These are phyloP conservation scores for Hyaloperonospora brassicae DNA, from an alignment of 352 stramenopile genomes.

Conservation along the genomic window DNA sequence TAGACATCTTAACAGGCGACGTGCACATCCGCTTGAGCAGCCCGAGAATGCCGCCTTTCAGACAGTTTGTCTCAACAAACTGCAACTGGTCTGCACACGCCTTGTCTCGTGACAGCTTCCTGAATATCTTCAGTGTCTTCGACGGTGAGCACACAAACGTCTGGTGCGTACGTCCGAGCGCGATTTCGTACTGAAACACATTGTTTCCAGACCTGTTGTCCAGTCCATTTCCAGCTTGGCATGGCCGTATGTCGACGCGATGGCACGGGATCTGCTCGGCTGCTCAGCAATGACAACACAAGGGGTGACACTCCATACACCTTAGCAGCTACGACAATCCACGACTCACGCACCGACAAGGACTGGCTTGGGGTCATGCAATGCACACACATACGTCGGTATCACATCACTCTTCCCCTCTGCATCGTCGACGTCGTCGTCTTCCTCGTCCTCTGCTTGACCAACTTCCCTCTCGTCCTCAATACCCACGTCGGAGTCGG, in stretches of 20 bases:
- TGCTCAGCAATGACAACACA: slow-evolving; percentile 17
- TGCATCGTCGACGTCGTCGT: no score
- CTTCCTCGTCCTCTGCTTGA: no score
- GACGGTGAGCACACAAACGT: slow-evolving; percentile 61
- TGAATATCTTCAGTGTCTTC: slow-evolving; percentile 50
- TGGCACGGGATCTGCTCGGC: slow-evolving; percentile 57
- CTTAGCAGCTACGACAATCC: not conserved
- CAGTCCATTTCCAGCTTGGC: slow-evolving; percentile 19
- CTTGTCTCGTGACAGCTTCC: slow-evolving; percentile 41
- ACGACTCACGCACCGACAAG: slow-evolving; percentile 46
- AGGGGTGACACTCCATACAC: not conserved
- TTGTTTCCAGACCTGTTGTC: slow-evolving; percentile 5
- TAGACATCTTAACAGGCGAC: slow-evolving; percentile 45
- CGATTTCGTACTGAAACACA: slow-evolving; percentile 62
- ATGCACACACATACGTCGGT: slow-evolving; percentile 64
- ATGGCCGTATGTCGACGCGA: slow-evolving; percentile 45
- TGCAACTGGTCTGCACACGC: slow-evolving; percentile 42
- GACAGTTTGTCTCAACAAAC: slow-evolving; percentile 67
- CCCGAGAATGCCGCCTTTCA: slow-evolving; percentile 46
- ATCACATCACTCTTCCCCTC: slow-evolving; percentile 11
- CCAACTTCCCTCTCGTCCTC: no score
- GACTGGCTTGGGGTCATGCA: slow-evolving; percentile 68
- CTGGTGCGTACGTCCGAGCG: slow-evolving; percentile 39
- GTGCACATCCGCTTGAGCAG: slow-evolving; percentile 61
- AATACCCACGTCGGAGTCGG: no score